Evolutionary conservation across 306 rosid genomes (phyloP), one percentile per base, ranked within the genome.

Genomic region (Rubus parviflorus): DNA sequence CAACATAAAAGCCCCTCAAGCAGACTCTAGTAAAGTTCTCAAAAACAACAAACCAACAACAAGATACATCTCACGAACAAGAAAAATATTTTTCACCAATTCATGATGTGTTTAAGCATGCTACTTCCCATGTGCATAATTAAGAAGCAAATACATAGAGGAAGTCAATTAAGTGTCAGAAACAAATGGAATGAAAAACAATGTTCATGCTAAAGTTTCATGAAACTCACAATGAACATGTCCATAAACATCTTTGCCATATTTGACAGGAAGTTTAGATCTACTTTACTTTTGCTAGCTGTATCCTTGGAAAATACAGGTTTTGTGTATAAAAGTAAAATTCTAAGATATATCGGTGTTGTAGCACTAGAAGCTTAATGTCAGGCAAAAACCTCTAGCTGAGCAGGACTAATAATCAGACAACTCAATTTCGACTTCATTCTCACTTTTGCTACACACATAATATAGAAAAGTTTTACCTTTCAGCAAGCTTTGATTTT

Each of bases 401-500:
- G 30, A 68, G 16, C 19, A 61, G 15, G 40, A 61, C 12, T 13
- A 41, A 17, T 42, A 16, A 7, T 41, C 30, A 12, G 14, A 19
- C 10, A 7, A 9, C 70, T 19, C 30, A 40, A 65, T 16, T 4
- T 10, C 4, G 16, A 42, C 19, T 66, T 45, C 2, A 22, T 13
- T 20, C 56, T 74, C 11, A 19, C 49, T 22, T 58, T 11, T 45
- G 54, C 5, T n/a, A 53, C 4, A 30, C 73, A n/a, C 47, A 81
- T 63, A 65, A 11, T 6, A 19, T 11, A 19, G 6, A 63, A 52
- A 14, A 74, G 7, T 15, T 72, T 5, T 53, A 90, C 98, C 94
- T 86, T 46, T 85, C 90, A 54, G 41, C 71, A 60, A 82, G 86
- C 84, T 89, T 92, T n/a, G 94, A 70, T 85, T 86, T 94, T 76